Base-by-base conservation (phyloP, 2,329 filamentous ascomycete species). In the Dryadomyces sulphureus region DNA sequence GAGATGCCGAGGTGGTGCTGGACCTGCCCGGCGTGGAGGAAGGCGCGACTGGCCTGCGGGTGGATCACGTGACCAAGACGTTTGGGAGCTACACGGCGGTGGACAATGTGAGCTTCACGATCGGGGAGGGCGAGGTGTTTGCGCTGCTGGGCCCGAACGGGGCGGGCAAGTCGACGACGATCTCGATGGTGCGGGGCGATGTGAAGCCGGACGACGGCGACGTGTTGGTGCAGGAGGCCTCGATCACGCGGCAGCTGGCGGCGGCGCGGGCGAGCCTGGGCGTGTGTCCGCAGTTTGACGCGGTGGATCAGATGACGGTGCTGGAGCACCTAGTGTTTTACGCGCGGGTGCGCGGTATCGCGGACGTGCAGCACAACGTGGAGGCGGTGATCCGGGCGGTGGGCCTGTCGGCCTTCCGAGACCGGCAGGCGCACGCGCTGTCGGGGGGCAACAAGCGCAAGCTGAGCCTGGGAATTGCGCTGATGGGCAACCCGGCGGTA, bases 361-460 rank as follows among this genome's bases (percentile, higher is more conserved):
- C 73, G 0, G 75, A 90, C 52, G 69, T 92, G 2, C 68, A 81
- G 17, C 74, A 86, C 60, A 93, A 94, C 53, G 86, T 94, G 1
- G 65, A 69, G 1, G 79, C 84, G 25, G 78, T 94, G 5, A 69
- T 94, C n/a, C 68, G 73, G 32, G 88, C 88, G 1, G 88, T 94
- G 1, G 87, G 88, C 0, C 70, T 95, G 0, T 64, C 71, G 7
- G 70, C 73, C 0, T 94, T 88, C 63, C 67, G 75, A 3, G 69
- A 76, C 7, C 76, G 87, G 22, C 86, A 90, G 73, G 89, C 85
- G 0, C 72, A 75, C 46, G 82, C 84, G 40, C 72, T 95, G 0
- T 90, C 84, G 0, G 89, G 90, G 8, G 90, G 90, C 25, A 95
- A 94, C 65, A 93, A 93, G 66, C 73, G 89, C n/a, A 96, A 95